phyloP scores from a whole-genome alignment of 306 rosid genomes.

The Spatholobus suberectus region DNA sequence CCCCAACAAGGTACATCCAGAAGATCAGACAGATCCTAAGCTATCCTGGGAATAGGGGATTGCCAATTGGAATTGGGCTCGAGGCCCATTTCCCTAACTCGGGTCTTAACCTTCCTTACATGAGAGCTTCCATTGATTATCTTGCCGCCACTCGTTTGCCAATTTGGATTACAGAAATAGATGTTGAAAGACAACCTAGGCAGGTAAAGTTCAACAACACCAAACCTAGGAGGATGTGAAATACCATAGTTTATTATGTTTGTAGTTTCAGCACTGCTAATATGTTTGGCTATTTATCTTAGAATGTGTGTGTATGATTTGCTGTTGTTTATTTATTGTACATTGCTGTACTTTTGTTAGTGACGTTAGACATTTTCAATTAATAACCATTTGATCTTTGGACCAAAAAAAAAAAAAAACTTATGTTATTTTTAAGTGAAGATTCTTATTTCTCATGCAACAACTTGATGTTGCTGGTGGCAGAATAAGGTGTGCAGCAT shows the following conservation, averaged over 20 bases:
- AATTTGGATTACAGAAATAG: slow-evolving; percentile 84
- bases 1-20: slow-evolving; percentile 56
- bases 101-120: slow-evolving; percentile 58
- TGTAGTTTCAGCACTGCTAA: too few species aligned
- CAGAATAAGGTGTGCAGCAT: not conserved
- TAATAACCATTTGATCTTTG: too few species aligned
- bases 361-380: too few species aligned
- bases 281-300: not conserved
- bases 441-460: not conserved
- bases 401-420: too few species aligned
- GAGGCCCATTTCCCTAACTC: slow-evolving; percentile 62
- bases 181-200: slow-evolving; percentile 48
- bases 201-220: slow-evolving; percentile 53
- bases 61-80: slow-evolving; percentile 63
- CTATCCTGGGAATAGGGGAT: slow-evolving; percentile 26
- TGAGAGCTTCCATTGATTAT: slow-evolving; percentile 71
- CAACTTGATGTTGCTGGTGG: not conserved
- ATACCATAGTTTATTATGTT: too few species aligned
- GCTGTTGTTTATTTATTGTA: too few species aligned
- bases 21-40: slow-evolving; percentile 55
- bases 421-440: not conserved
- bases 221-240: too few species aligned
- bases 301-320: too few species aligned
- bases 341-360: too few species aligned
- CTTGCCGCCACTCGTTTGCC: slow-evolving; percentile 68